phyloP scores from a whole-genome alignment of 306 rosid genomes.

The Prunus kanzakura region DNA sequence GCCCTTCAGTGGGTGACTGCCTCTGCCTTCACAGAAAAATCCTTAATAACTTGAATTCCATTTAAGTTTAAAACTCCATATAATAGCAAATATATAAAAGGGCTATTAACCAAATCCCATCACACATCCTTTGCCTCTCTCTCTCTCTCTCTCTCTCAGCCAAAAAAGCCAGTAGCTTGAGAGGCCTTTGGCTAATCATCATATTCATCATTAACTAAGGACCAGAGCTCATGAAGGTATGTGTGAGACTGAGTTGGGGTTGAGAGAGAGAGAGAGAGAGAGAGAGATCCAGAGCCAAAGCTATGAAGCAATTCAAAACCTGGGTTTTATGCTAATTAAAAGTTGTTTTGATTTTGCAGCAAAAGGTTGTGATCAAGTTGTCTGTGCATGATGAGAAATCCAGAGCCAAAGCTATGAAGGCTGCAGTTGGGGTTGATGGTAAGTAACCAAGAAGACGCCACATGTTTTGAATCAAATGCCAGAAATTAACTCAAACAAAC shows the following conservation, averaged over 20 bases:
- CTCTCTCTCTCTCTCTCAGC: too few relatives aligned
- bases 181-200: background rate
- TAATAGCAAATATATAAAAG: background rate
- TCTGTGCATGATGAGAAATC: slow-evolving; percentile 24
- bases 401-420: slow-evolving; percentile 37
- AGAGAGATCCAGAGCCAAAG: too few relatives aligned
- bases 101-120: background rate
- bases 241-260: background rate
- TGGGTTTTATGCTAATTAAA: background rate
- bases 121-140: too few relatives aligned
- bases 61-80: background rate
- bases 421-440: slow-evolving; percentile 44
- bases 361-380: slow-evolving; percentile 46
- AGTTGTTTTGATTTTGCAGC: slow-evolving; percentile 27
- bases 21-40: background rate
- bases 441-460: background rate
- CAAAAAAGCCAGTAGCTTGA: too few relatives aligned
- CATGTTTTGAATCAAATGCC: background rate
- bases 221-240: slow-evolving; percentile 10
- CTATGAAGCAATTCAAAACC: background rate
- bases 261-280: too few relatives aligned
- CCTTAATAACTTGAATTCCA: background rate
- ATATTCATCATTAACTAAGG: background rate
- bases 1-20: background rate
- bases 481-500: background rate